A percentile compares a stretch with the other conserved stretches of the same genome.
phyloP scores from a whole-genome alignment of 306 rosid genomes.

The Medicago lupulina region DNA sequence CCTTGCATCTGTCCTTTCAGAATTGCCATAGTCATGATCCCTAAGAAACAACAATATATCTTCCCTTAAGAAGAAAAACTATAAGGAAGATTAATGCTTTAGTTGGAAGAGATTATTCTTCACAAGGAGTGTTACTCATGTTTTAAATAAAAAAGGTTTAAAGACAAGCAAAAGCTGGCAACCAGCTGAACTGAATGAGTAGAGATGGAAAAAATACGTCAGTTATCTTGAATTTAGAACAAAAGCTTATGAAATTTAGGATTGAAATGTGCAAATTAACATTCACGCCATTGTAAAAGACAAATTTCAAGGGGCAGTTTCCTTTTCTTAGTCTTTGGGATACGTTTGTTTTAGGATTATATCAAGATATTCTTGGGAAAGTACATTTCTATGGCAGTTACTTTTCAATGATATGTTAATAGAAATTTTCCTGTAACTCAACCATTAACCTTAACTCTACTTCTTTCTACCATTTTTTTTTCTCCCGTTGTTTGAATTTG shows the following conservation, averaged over 20 bases:
- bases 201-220: background rate
- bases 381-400: too few species aligned
- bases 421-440: too few species aligned
- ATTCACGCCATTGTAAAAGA: slow-evolving; percentile 35
- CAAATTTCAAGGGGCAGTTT: slow-evolving; percentile 34
- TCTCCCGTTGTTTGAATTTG: too few species aligned
- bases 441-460: too few species aligned
- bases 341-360: background rate
- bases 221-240: background rate
- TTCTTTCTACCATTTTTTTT: too few species aligned
- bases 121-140: background rate
- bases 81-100: slow-evolving; percentile 1
- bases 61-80: slow-evolving; percentile 28
- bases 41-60: slow-evolving; percentile 18
- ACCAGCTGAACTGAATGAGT: background rate
- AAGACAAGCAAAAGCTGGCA: slow-evolving; percentile 4
- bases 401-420: too few species aligned
- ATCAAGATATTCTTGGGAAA: background rate
- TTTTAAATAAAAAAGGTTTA: background rate
- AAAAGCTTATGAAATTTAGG: slow-evolving; percentile 23
- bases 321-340: slow-evolving; percentile 10
- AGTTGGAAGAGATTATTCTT: slow-evolving; percentile 36
- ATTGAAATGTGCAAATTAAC: slow-evolving; percentile 41
- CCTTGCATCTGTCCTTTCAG: slow-evolving; percentile 59
- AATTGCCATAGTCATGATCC: slow-evolving; percentile 59